phyloP scores from a whole-genome alignment of 441 rosid genomes.

The Arabidopsis hybrid region DNA sequence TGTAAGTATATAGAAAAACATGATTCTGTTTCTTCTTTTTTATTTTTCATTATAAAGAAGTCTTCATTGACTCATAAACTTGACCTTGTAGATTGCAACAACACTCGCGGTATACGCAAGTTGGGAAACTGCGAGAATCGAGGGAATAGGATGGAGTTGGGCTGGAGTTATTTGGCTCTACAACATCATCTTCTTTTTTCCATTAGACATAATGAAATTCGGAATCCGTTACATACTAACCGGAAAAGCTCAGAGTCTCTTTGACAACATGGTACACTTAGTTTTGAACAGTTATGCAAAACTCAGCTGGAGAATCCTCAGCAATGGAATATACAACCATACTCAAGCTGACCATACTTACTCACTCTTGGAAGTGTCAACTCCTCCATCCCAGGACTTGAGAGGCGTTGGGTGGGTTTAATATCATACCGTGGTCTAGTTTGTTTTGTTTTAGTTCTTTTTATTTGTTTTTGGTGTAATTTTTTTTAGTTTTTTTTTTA shows the following conservation, averaged over 20 bases:
- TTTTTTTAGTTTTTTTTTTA: too few species aligned
- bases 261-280: constrained; percentile 57
- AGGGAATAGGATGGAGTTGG: constrained; percentile 91
- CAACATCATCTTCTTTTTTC: constrained; percentile 72
- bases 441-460: too few species aligned
- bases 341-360: too few species aligned
- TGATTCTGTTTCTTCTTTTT: neutral
- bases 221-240: constrained; percentile 75
- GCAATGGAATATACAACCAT: too few species aligned
- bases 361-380: too few species aligned
- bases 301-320: too few species aligned
- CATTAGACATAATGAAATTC: constrained; percentile 56
- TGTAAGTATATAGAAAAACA: constrained; percentile 47
- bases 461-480: too few species aligned
- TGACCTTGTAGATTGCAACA: constrained; percentile 65
- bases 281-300: too few species aligned
- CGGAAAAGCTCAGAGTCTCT: constrained; percentile 71
- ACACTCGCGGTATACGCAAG: constrained; percentile 69
- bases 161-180: constrained; percentile 87
- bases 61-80: constrained; percentile 1
- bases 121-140: constrained; percentile 80
- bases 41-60: too few species aligned
- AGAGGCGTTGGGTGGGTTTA: too few species aligned
- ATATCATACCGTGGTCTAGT: too few species aligned
- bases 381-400: too few species aligned